Evolutionary conservation across 1,139 yeast species (phyloP).

Genomic region (Geotrichum macrosporum): DNA sequence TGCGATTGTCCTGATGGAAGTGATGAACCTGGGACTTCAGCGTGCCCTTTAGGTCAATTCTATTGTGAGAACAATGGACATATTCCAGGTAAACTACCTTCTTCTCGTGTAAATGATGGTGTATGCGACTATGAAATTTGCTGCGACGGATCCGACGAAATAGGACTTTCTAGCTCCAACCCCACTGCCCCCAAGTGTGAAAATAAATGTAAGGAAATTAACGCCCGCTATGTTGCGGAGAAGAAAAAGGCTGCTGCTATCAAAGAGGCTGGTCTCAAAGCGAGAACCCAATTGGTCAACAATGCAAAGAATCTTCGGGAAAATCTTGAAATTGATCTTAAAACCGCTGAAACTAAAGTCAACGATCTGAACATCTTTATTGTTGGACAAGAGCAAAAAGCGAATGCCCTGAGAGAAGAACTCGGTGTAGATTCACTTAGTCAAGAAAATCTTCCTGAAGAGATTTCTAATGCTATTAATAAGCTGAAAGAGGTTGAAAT

Average conservation of each 20-base stretch:
- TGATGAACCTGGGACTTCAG: constrained; percentile 94
- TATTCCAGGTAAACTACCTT: constrained; percentile 45
- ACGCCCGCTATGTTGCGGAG: constrained; percentile 21
- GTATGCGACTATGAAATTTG: constrained; percentile 85
- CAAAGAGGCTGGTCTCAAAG: constrained; percentile 20
- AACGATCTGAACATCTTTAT: background rate
- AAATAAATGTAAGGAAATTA: constrained; percentile 24
- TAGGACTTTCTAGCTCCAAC: constrained; percentile 30
- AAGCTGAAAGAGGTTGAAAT: constrained; percentile 30
- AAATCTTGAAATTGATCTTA: constrained; percentile 12
- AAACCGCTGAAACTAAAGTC: constrained; percentile 8
- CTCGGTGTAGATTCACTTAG: background rate
- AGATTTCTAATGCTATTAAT: constrained; percentile 27
- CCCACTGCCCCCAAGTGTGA: constrained; percentile 25
- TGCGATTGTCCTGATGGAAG: constrained; percentile 99
- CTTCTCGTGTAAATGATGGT: constrained; percentile 76
- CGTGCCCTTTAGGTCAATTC: constrained; percentile 58
- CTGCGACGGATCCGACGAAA: constrained; percentile 95
- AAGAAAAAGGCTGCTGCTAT: constrained; percentile 25
- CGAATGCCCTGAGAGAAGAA: background rate
- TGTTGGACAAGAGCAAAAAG: constrained; percentile 1
- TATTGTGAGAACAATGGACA: constrained; percentile 80
- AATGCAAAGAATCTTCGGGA: constrained; percentile 18
- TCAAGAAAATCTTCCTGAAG: constrained; percentile 13
- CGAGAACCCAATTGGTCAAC: constrained; percentile 23